Conservation (phyloP, 1,284 basidiomycete genomes). For the Apiotrichum akiyoshidainum region DNA sequence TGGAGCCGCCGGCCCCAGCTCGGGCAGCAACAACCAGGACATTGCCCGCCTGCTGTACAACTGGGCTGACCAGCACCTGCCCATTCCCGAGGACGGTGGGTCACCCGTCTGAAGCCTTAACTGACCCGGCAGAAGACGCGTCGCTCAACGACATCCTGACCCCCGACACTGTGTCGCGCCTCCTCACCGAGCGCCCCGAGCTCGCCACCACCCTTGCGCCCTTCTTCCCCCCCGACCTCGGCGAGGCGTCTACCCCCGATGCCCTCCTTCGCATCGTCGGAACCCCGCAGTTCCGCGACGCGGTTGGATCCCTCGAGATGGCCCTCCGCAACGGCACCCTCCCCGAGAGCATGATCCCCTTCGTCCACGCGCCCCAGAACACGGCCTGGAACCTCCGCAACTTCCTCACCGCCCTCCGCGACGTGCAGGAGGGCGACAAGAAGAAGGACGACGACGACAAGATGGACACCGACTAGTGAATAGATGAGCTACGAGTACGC, state of each 20-base stretch:
- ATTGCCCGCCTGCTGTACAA: slow-evolving; percentile 41
- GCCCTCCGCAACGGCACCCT: slow-evolving; percentile 46
- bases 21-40: slow-evolving; percentile 22
- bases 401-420: slow-evolving; percentile 38
- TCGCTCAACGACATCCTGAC: slow-evolving; percentile 45
- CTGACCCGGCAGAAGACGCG: slow-evolving; percentile 24
- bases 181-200: slow-evolving; percentile 30
- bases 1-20: slow-evolving; percentile 6
- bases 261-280: slow-evolving; percentile 41
- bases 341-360: slow-evolving; percentile 44
- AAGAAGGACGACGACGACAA: slow-evolving; percentile 12
- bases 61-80: slow-evolving; percentile 32
- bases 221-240: slow-evolving; percentile 40
- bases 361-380: slow-evolving; percentile 37
- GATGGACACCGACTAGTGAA: slow-evolving; percentile 15
- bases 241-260: slow-evolving; percentile 16
- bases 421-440: slow-evolving; percentile 6
- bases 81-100: slow-evolving; percentile 19
- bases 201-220: slow-evolving; percentile 34
- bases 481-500: no score
- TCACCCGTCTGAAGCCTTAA: background rate
- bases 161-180: slow-evolving; percentile 33
- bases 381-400: slow-evolving; percentile 40
- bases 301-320: slow-evolving; percentile 45
- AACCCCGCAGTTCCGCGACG: slow-evolving; percentile 47